Conservation (phyloP, 2,329 filamentous ascomycete genomes). For the Stenocarpella maydis region DNA sequence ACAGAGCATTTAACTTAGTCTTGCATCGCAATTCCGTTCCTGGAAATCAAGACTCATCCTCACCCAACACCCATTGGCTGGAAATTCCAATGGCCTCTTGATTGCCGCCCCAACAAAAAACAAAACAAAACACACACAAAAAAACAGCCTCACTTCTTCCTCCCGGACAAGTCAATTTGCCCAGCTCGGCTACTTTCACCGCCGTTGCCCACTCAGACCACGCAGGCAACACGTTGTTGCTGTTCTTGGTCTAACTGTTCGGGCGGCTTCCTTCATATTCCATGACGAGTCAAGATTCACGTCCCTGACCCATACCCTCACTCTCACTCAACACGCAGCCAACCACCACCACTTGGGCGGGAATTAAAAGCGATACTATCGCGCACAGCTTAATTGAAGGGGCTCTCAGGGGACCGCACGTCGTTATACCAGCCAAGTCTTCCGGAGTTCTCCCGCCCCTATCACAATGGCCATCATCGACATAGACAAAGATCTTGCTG, state of each 20-base stretch:
- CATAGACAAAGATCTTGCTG: constrained; percentile 74
- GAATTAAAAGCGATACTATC: neutral
- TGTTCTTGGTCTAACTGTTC: constrained; percentile 4
- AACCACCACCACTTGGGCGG: neutral
- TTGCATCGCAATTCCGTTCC: too few species aligned
- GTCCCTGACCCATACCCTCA: neutral
- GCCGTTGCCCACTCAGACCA: neutral
- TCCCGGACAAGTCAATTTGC: neutral
- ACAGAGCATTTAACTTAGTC: neutral
- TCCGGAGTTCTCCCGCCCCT: neutral
- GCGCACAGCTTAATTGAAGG: neutral
- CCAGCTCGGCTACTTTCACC: neutral
- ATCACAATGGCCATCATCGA: constrained; percentile 71
- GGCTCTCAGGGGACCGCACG: neutral
- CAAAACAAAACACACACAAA: neutral
- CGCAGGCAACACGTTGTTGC: neutral
- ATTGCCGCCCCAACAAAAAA: constrained; percentile 1
- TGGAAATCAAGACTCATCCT: neutral
- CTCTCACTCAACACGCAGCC: neutral
- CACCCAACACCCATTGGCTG: neutral
- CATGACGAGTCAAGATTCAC: constrained; percentile 22
- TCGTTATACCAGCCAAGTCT: neutral
- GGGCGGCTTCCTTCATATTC: constrained; percentile 9
- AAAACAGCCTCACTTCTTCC: neutral
- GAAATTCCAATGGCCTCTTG: neutral